Base-by-base conservation (phyloP, 108 stramenopile genomes). In the Aurantiochytrium sp. region DNA sequence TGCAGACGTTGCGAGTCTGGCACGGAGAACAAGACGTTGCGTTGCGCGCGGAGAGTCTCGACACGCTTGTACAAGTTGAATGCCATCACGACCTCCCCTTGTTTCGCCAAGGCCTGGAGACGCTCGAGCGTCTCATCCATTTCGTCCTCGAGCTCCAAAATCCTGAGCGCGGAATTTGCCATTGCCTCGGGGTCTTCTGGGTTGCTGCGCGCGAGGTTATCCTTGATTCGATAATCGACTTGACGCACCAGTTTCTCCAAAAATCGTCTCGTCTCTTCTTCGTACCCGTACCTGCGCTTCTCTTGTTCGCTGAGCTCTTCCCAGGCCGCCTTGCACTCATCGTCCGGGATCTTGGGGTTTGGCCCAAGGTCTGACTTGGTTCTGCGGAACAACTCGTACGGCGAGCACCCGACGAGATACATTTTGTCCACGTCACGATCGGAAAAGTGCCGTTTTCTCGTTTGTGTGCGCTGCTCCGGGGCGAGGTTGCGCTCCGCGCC, bases 381-480 rank as follows among this genome's bases (percentile, higher is more conserved):
- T 16, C 76, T 28, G 19, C 51, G 45, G 49, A 83, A 83, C 45
- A 83, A 45, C 76, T 83, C 76, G 49, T 53, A 83, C 23, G 76
- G 76, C 51, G 76, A 83, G 51, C 76, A 83, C 76, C 76, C 76
- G n/a, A 83, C 76, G 1, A 83, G 76, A 45, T 83, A 83, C 76
- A 53, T 83, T 45, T 53, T 83, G 76, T 83, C 76, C 76, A 83
- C 76, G 49, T 83, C 76, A 8, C 23, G 49, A 45, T 83, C 76
- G 51, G 49, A 53, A 12, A 83, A 53, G 51, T 53, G 49, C 76
- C 76, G 45, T 18, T 42, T 14, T 23, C 76, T 2, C 19, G 6
- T 43, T 6, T 53, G 45, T 4, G 51, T 53, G 76, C 76, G 45
- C 76, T 83, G 76, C 76, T 53, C 76, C 28, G 45, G 76, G 16